Evolutionary conservation across 257 asterid species (phyloP).

Genomic region (Solanum acaule): DNA sequence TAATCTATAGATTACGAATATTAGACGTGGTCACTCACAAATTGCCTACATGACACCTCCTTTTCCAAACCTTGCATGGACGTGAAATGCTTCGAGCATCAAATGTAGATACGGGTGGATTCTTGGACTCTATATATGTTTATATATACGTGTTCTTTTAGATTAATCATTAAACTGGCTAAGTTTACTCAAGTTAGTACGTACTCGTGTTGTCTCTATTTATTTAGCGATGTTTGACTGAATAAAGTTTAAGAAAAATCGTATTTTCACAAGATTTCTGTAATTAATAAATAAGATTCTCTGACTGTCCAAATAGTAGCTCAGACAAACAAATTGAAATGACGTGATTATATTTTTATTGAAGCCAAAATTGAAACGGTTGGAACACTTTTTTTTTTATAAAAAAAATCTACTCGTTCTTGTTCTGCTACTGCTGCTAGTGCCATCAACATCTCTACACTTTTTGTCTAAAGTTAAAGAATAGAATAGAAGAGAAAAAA

Average conservation of each 20-base stretch:
- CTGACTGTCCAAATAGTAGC: neutral
- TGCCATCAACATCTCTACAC: constrained; percentile 15
- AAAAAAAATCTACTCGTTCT: neutral
- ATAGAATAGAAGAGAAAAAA: neutral
- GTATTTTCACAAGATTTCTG: too few relatives aligned
- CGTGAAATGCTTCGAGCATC: neutral
- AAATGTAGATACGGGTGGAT: neutral
- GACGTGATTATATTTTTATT: too few relatives aligned
- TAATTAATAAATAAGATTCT: too few relatives aligned
- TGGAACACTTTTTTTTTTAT: neutral
- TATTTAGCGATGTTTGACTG: neutral
- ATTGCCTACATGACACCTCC: neutral
- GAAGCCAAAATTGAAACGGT: neutral
- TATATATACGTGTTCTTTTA: neutral
- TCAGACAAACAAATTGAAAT: too few relatives aligned
- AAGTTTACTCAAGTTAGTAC: neutral
- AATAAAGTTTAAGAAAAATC: too few relatives aligned
- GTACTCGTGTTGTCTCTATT: neutral
- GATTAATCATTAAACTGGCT: neutral
- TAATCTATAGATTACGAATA: neutral
- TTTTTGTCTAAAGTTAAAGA: constrained; percentile 13
- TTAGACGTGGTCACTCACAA: neutral
- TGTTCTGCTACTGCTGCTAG: neutral
- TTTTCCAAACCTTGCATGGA: neutral
- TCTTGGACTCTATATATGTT: neutral